Evolutionary conservation across 1,284 basidiomycete genomes (phyloP).

Genomic region (Porodaedalea pini): DNA sequence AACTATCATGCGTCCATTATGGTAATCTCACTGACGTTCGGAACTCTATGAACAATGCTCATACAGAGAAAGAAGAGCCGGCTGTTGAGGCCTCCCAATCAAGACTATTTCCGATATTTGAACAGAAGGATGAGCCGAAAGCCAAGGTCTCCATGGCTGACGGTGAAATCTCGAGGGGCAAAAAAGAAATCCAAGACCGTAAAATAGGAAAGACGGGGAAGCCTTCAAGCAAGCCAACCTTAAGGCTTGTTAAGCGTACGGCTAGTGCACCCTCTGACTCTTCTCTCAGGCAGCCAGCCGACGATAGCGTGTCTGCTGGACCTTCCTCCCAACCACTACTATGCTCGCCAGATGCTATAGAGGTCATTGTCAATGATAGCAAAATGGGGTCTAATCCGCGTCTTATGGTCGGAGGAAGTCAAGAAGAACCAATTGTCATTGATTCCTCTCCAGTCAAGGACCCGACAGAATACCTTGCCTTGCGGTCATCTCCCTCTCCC

Average conservation of each 20-base stretch:
- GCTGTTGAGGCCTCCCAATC: neutral
- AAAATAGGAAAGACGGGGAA: neutral
- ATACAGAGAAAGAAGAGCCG: neutral
- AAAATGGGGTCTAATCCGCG: neutral
- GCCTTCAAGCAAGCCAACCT: neutral
- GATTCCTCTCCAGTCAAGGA: conserved; percentile 36
- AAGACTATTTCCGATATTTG: conserved; percentile 11
- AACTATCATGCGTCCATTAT: neutral
- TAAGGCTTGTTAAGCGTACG: neutral
- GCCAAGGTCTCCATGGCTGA: neutral
- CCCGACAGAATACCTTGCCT: neutral
- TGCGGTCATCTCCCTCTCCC: neutral
- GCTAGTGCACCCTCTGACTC: neutral
- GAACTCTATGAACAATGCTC: neutral
- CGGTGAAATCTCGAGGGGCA: neutral
- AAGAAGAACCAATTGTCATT: conserved; percentile 43
- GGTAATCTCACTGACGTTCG: too few relatives aligned
- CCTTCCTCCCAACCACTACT: conserved; percentile 9
- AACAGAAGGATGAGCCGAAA: neutral
- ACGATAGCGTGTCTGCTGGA: neutral
- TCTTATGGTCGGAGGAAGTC: conserved; percentile 28
- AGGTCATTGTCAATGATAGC: neutral
- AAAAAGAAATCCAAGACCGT: neutral
- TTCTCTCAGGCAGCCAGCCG: neutral
- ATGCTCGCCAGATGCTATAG: neutral